phyloP scores from a whole-genome alignment of 2,329 filamentous ascomycete species.

The Colletotrichum navitas region DNA sequence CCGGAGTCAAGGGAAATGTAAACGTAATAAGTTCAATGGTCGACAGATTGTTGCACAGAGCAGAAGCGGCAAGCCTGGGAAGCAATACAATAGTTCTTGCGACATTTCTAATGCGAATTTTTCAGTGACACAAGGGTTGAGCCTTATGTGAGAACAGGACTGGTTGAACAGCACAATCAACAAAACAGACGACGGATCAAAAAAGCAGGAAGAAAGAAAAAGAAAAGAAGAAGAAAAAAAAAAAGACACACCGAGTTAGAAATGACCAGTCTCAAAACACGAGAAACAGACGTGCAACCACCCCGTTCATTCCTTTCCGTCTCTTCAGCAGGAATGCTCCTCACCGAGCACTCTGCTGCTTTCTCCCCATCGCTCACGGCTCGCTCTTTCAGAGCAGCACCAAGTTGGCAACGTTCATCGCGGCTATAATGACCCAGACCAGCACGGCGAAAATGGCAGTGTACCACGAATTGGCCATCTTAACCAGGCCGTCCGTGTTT shows the following conservation, averaged over 20 bases:
- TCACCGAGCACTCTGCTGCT: slow-evolving; percentile 25
- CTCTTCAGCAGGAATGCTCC: slow-evolving; percentile 17
- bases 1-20: background rate
- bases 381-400: slow-evolving; percentile 67
- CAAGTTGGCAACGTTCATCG: slow-evolving; percentile 84
- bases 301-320: background rate
- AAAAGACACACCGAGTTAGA: background rate
- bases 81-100: background rate
- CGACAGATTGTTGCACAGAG: background rate
- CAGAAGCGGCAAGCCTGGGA: background rate
- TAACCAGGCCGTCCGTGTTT: slow-evolving; percentile 46
- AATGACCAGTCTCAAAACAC: background rate
- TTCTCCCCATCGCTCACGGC: slow-evolving; percentile 5
- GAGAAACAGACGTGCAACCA: background rate
- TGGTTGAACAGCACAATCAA: background rate
- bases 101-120: background rate
- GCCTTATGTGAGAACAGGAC: background rate
- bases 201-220: background rate
- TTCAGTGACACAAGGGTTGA: background rate
- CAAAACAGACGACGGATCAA: background rate
- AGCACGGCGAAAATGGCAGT: slow-evolving; percentile 66
- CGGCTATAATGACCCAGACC: slow-evolving; percentile 80
- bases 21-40: background rate
- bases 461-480: slow-evolving; percentile 81
- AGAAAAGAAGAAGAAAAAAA: background rate